These are phyloP conservation scores for Globisporangium paddicum DNA, from an alignment of 352 stramenopile species.

Conservation along the genomic window DNA sequence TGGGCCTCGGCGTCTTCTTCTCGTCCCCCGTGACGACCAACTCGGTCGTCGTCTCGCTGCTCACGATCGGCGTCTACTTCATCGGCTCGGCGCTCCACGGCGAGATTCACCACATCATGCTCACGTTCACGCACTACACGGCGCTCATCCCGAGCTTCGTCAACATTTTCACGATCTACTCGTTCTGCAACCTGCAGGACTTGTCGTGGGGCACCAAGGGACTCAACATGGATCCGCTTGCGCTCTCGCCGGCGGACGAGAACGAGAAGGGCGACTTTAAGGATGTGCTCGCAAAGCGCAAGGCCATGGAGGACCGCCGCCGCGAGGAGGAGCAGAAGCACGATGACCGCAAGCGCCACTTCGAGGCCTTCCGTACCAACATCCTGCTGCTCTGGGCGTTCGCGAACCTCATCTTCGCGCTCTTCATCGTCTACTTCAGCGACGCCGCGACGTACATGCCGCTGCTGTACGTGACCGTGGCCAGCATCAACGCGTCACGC, in stretches of 20 bases:
- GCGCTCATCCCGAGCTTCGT: conserved; percentile 84
- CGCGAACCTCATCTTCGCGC: conserved; percentile 74
- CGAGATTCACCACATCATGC: conserved; percentile 79
- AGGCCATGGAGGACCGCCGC: conserved; percentile 62
- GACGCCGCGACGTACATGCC: conserved; percentile 55
- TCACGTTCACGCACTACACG: conserved; percentile 87
- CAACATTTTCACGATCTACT: conserved; percentile 90
- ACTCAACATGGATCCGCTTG: conserved; percentile 46
- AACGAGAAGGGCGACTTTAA: conserved; percentile 81
- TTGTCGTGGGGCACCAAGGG: conserved; percentile 86
- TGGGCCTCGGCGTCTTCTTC: conserved; percentile 76
- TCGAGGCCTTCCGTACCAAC: conserved; percentile 83
- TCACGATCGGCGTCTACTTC: conserved; percentile 81
- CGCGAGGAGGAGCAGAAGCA: conserved; percentile 44
- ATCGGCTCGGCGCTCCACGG: conserved; percentile 74
- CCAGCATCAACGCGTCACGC: conserved; percentile 59
- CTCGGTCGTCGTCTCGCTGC: conserved; percentile 55
- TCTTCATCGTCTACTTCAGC: conserved; percentile 69
- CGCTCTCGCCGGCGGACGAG: conserved; percentile 37
- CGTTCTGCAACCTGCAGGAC: conserved; percentile 87
- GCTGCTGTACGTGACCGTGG: conserved; percentile 65
- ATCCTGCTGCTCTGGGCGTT: conserved; percentile 78
- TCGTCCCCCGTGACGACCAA: conserved; percentile 41
- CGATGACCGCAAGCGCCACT: conserved; percentile 73
- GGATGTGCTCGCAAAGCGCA: conserved; percentile 74